Base-by-base conservation (phyloP, 1,284 basidiomycete species). In the Phaffia rhodozyma region DNA sequence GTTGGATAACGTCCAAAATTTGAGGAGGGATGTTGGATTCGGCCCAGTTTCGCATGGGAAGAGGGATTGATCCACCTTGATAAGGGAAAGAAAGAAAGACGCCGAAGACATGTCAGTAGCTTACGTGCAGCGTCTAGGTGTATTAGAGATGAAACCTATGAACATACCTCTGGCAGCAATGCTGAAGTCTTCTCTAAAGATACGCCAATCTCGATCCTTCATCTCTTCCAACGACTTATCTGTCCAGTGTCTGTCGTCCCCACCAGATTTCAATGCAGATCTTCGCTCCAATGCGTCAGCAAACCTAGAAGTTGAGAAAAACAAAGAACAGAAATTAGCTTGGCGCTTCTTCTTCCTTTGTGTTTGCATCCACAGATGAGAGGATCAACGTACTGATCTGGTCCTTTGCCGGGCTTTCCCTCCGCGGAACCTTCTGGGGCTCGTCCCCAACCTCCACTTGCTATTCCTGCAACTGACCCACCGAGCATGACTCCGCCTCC, bases 121-220 rank as follows among this genome's bases (percentile, higher is more conserved):
- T 29, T 20, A 23, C 18, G 21, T n/a, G 7, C 4, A 27, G 54
- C 6, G 9, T 29, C 21, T 27, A 29, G 30, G 13, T 21, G 55
- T 2, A 5, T 43, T 16, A 23, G 23, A 20, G 52, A 53, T 49
- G 21, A 0, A 25, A 25, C 9, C 29, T 9, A 5, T 48, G 43
- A n/a, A 74, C 80, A 54, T 58, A 86, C 88, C 91, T 74, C 92
- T 78, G 3, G 91, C 86, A 60, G 90, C 85, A 67, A 99, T 99
- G 71, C 86, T 92, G 78, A 96, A 99, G 76, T 99, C 94, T 75
- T 98, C 94, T 67, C 93, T 81, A 79, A 99, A 98, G 74, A 99
- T 98, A 71, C 94, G 84, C 94, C 94, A 99, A 74, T 99, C 94
- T 63, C 94, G 82, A 71, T 97, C 96, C 72, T 87, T 89, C 96